Evolutionary conservation across 1,139 yeast species (phyloP).

Genomic region (Debaryomycetaceae sp.): DNA sequence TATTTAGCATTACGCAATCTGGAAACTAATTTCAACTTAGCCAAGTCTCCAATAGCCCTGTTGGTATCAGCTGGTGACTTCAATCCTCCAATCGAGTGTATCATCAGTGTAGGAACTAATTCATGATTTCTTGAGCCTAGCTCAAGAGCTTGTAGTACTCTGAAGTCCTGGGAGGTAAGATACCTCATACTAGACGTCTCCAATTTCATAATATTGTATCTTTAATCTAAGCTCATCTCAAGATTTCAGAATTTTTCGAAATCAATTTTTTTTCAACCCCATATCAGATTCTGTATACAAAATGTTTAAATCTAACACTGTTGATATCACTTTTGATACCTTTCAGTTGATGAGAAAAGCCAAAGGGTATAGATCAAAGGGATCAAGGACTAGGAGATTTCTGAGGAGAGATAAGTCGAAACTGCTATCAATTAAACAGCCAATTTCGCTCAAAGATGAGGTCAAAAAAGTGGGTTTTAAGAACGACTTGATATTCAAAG

Average conservation of each 20-base stretch:
- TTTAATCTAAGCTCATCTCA: neutral
- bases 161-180: slow-evolving; percentile 83
- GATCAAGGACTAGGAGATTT: neutral
- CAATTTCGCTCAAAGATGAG: neutral
- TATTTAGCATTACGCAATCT: slow-evolving; percentile 81
- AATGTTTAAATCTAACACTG: neutral
- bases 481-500: slow-evolving; percentile 11
- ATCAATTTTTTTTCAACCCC: slow-evolving; percentile 1
- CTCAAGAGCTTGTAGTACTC: slow-evolving; percentile 86
- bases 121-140: slow-evolving; percentile 91
- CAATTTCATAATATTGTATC: slow-evolving; percentile 59
- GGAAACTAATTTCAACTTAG: slow-evolving; percentile 76
- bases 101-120: slow-evolving; percentile 85
- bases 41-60: slow-evolving; percentile 78
- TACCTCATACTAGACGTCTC: slow-evolving; percentile 94
- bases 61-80: slow-evolving; percentile 75
- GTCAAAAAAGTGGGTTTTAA: slow-evolving; percentile 2
- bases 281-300: neutral
- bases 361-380: neutral
- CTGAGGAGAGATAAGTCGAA: neutral
- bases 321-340: neutral
- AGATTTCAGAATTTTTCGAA: slow-evolving; percentile 1
- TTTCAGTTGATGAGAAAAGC: neutral
- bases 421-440: neutral
- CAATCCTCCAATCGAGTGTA: slow-evolving; percentile 75